Evolutionary conservation across 176 grass and related monocot species (phyloP), one percentile per base, ranked within the genome.

Genomic region (Melocanna baccifera): DNA sequence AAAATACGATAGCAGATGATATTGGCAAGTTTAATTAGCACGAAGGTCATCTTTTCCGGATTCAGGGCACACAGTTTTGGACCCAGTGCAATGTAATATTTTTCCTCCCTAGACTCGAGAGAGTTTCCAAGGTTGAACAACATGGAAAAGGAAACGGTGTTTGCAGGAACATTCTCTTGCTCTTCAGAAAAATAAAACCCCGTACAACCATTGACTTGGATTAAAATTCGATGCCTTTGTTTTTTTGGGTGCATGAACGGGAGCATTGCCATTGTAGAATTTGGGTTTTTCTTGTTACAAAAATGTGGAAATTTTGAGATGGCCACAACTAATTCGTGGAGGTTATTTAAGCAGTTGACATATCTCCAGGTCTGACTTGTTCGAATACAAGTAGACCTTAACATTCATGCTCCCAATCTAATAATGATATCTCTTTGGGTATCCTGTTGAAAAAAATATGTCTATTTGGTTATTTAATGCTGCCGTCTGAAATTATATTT

Each of bases 281-380:
- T 78, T 14, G 14, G 22, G 10, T 6, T 12, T 18, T 59, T 5
- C 13, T n/a, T 32, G 8, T 19, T 10, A 19, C 8, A 29, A 64
- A 64, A 23, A 32, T 83, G 1, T 11, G 5, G 47, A 20, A 58
- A 20, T 48, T 47, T 75, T 66, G 28, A 62, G 28, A 85, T 76
- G 62, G 51, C 51, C n/a, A 51, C 16, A n/a, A 45, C 62, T 69
- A 36, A 10, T 81, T 51, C 32, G 42, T 51, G 41, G 69, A 34
- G 23, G 5, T 43, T 71, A 46, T 65, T 40, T 40, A 71, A 36
- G 63, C 22, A 62, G 71, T 86, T 90, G 88, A 86, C 78, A 77
- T 71, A 86, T 86, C 88, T 86, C 14, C 2, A 55, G 34, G 34
- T 55, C 70, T 45, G 78, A 89, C 86, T 77, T 82, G 34, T 6